Evolutionary conservation across 345 rosid genomes (phyloP), one percentile per base, ranked within the genome.

Genomic region (Erysimum cheiranthoides): DNA sequence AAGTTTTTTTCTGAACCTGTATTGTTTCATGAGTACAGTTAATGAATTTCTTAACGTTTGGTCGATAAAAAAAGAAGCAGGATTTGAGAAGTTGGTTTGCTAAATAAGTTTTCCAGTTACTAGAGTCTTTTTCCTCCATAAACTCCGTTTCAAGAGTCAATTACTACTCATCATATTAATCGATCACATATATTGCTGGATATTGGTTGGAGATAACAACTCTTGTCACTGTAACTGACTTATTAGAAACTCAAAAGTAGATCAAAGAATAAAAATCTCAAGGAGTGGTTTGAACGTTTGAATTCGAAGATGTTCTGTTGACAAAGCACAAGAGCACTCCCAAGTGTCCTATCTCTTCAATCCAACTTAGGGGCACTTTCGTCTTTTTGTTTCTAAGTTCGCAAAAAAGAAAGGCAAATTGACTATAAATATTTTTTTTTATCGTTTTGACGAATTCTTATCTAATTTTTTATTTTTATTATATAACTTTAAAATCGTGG

Each of bases 1-100:
- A 61, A 40, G 66, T 61, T 61, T 61, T 21, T 61, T 61, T 61
- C n/a, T 61, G 66, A 13, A 61, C 21, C 6, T 73, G 63, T 73
- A 36, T 18, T 40, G 73, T 62, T 53, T 14, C 53, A 11, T 36
- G 60, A 71, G 68, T n/a, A 49, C 30, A 6, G 6, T 60, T 2
- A 10, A 46, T 16, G 8, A 28, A 1, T n/a, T 50, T 38, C 4
- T 6, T 2, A 46, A 16, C 6, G 10, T 16, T 56, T 30, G 35
- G 10, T 67, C 16, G 6, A 39, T 14, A 52, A 36, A 67, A 67
- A 21, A 1, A 38, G 6, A 36, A 35, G 40, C 10, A 47, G 8
- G 52, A 47, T 47, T 47, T 47, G 52, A 6, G 5, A 17, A 16
- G 5, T 6, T 42, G 45, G 45, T 42, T 42, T 42, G 12, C 1